Base-by-base conservation (phyloP, 495 filamentous ascomycete species). In the Penicillium macrosclerotiorum region DNA sequence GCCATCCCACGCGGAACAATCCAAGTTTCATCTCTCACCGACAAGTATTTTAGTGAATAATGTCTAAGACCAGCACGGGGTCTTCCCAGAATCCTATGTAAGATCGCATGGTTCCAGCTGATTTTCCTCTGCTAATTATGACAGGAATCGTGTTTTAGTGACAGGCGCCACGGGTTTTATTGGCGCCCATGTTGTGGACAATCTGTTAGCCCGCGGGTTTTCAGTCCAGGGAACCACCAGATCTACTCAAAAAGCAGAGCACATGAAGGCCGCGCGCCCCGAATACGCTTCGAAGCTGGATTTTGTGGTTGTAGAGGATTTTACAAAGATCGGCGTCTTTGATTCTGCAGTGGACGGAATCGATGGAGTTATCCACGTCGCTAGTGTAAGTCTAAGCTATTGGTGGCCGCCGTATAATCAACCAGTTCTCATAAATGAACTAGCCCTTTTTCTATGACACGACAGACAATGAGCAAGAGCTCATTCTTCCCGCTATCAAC, bases 401-500 rank as follows among this genome's bases (percentile, higher is more conserved):
- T n/a, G n/a, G n/a, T n/a, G n/a, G n/a, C n/a, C n/a, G 22, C 2
- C 11, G 17, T 17, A 22, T 4, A 13, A 5, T 13, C 19, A 13
- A 35, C 23, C 5, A 17, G 4, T 0, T 25, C 0, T 13, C 1
- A 2, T 35, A n/a, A n/a, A n/a, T n/a, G n/a, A n/a, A n/a, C n/a
- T n/a, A 60, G 57, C 57, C 57, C 6, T 60, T 60, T 26, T 57
- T 57, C 46, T 54, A 51, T 5, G 32, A 60, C 25, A 60, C 57
- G 3, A 75, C 65, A 16, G 79, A 90, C 62, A 74, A 83, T 27
- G 70, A 87, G 51, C 81, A 73, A 33, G 82, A 91, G 35, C 73
- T 92, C 11, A 65, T 91, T 34, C 74, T 86, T 49, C 87, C 88
- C 0, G 89, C 89, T 9, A 73, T 92, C 58, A 78, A 79, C 55